Percentiles rank a stretch among this genome's conserved stretches.
Conservation (phyloP, 2,329 filamentous ascomycete species). For the Orbilia blumenaviensis region DNA sequence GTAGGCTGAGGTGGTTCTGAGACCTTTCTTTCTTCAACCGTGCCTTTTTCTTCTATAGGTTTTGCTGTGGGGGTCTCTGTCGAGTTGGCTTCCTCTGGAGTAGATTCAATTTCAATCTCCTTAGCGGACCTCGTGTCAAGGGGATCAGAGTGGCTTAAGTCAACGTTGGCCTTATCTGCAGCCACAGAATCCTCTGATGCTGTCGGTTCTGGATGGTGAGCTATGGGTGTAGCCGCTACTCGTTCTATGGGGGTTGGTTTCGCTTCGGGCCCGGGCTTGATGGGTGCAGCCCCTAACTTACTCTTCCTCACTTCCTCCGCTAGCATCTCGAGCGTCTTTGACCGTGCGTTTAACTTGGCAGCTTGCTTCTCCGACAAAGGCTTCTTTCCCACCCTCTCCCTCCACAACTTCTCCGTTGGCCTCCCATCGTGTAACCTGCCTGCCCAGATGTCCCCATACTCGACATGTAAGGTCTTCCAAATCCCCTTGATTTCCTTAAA, state of each 20-base stretch:
- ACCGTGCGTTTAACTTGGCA: not conserved
- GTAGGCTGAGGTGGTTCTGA: constrained; percentile 34
- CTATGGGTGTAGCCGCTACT: not conserved
- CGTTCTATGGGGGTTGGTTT: not conserved
- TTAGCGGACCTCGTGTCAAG: constrained; percentile 9
- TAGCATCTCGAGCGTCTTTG: not conserved
- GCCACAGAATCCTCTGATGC: constrained; percentile 31
- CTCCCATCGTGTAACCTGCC: not conserved
- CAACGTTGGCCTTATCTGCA: constrained; percentile 20
- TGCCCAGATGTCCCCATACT: not conserved
- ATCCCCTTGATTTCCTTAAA: constrained; percentile 2
- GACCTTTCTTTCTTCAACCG: not conserved
- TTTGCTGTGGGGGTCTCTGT: not conserved
- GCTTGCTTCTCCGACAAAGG: not conserved
- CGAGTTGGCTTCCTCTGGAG: not conserved
- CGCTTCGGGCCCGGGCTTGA: not conserved
- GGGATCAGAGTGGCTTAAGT: constrained; percentile 18
- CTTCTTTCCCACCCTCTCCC: not conserved
- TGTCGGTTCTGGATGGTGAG: constrained; percentile 22
- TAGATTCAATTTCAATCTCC: constrained; percentile 15
- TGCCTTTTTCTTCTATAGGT: not conserved
- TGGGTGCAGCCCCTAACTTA: not conserved
- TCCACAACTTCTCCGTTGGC: not conserved
- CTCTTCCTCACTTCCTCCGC: not conserved
- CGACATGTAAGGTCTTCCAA: constrained; percentile 2